phyloP scores from a whole-genome alignment of 805 yeast species.

The Spathaspora gorwiae region DNA sequence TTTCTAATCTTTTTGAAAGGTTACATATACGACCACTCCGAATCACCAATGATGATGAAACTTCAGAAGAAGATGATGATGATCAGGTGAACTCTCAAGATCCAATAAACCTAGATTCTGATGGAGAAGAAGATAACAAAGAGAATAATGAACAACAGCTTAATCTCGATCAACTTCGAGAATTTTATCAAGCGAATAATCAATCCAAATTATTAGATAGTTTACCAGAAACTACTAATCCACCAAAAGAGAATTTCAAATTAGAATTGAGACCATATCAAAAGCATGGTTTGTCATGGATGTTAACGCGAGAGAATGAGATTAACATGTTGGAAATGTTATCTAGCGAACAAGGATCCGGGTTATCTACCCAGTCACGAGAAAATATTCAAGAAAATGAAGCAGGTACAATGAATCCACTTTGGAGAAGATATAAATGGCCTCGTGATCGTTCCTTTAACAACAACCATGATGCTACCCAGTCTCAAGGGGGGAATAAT shows the following conservation, averaged over 20 bases:
- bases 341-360: slow-evolving; percentile 10
- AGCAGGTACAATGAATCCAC: slow-evolving; percentile 66
- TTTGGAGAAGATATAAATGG: slow-evolving; percentile 81
- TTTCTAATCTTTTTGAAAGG: slow-evolving; percentile 52
- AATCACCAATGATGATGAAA: slow-evolving; percentile 8
- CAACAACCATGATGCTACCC: no score
- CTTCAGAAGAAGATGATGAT: slow-evolving; percentile 6
- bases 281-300: slow-evolving; percentile 82
- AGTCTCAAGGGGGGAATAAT: slow-evolving; percentile 9
- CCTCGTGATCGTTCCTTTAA: slow-evolving; percentile 33
- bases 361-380: slow-evolving; percentile 24
- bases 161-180: slow-evolving; percentile 67
- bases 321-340: slow-evolving; percentile 38
- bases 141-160: slow-evolving; percentile 27
- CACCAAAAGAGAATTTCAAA: slow-evolving; percentile 44
- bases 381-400: slow-evolving; percentile 23
- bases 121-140: slow-evolving; percentile 22
- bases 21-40: slow-evolving; percentile 32
- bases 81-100: neutral
- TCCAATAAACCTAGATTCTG: slow-evolving; percentile 3
- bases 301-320: slow-evolving; percentile 75
- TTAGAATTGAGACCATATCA: slow-evolving; percentile 71
- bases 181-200: slow-evolving; percentile 70
- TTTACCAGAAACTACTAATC: slow-evolving; percentile 61
- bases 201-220: slow-evolving; percentile 50